Base-by-base conservation (phyloP, 2,329 filamentous ascomycete genomes). In the Corniculantispora saksenae region DNA sequence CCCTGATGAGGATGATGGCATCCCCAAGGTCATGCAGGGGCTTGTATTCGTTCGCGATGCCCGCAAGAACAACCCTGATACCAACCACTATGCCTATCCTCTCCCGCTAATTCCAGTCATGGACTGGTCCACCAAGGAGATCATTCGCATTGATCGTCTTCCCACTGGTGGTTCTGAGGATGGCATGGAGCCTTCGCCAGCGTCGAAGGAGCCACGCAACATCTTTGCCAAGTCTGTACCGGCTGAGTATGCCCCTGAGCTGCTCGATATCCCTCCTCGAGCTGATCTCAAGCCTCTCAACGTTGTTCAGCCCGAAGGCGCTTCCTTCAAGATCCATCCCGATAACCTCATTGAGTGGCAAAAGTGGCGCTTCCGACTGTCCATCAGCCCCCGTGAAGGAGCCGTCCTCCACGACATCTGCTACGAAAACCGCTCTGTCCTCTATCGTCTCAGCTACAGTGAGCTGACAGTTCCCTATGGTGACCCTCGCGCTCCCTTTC, bases 381-480 rank as follows among this genome's bases (percentile, higher is more conserved):
- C 85, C 43, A 91, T 90, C 78, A 92, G 89, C 73, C 83, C 86
- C 55, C 82, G 90, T 2, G 91, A 93, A 74, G 90, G 90, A 9
- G 84, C 87, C 10, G 88, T 90, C 3, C 80, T 93, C 3, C 89
- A 92, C 71, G 89, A 92, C 69, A 77, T 93, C 19, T 82, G 83
- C 71, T 93, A 90, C 71, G 87, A 90, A 69, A 83, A 83, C 43
- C 82, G 89, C 21, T 87, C 84, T 50, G 79, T 92, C 32, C 82
- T 92, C 71, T 89, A 91, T 76, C 83, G 90, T 1, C 75, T 92
- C 35, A 86, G 85, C 67, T 82, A 90, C 65, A 86, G 85, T 67
- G 90, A 93, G 74, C 90, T 92, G 85, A 85, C 85, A 1, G 87
- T 91, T 0, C 88, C 88, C 0, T 92, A 91, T 68, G 88, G 81